Conservation (phyloP, 768 basidiomycete species). For the Phaffia australis region DNA sequence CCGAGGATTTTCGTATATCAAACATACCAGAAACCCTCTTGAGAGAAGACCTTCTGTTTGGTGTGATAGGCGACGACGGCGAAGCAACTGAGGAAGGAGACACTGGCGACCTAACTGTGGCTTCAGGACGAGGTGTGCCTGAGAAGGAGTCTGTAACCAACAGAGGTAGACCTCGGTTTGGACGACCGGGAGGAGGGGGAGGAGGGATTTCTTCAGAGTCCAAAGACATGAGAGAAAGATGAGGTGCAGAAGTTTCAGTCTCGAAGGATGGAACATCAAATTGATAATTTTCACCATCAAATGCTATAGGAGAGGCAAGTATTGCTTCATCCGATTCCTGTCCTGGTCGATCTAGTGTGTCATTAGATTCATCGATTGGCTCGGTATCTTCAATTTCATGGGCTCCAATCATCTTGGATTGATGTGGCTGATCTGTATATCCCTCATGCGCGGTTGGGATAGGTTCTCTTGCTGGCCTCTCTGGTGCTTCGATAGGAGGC, state of each 20-base stretch:
- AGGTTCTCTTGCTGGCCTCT: background rate
- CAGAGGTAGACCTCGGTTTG: slow-evolving; percentile 45
- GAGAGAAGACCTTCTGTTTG: background rate
- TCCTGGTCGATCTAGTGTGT: background rate
- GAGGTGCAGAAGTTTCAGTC: slow-evolving; percentile 19
- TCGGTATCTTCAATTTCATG: background rate
- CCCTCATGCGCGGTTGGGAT: background rate
- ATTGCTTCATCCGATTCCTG: slow-evolving; percentile 10
- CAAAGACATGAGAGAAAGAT: background rate
- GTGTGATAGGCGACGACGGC: background rate
- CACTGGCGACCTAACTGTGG: slow-evolving; percentile 24
- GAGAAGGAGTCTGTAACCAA: slow-evolving; percentile 42
- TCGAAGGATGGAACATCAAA: slow-evolving; percentile 26
- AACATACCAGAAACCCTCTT: slow-evolving; percentile 32
- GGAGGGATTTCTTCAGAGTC: slow-evolving; percentile 23
- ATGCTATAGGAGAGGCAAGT: slow-evolving; percentile 1
- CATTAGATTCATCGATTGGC: background rate
- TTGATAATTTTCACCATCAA: background rate
- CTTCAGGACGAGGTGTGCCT: slow-evolving; percentile 32
- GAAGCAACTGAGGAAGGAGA: background rate
- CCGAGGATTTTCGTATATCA: slow-evolving; percentile 28
- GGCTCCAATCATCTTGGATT: background rate
- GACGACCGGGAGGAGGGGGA: slow-evolving; percentile 42
- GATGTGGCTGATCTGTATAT: too few relatives aligned
- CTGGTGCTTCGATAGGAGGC: background rate